Conservation (phyloP, 176 grass and related monocot species). For the Oryza coarctata region DNA sequence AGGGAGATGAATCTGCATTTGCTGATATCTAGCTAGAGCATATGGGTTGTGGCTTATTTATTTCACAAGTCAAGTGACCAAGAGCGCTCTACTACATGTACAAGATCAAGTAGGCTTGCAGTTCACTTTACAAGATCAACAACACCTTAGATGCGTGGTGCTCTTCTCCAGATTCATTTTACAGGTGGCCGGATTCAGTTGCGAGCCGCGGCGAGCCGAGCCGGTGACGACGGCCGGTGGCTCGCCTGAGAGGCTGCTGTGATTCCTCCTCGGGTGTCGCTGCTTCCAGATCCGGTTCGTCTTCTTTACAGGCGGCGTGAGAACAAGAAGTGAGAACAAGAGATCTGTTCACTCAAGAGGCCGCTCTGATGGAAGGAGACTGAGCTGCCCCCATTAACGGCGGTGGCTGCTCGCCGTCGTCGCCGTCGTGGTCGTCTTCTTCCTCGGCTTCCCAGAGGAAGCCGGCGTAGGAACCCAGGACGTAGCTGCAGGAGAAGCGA, state of each 20-base stretch:
- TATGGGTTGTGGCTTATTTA: background rate
- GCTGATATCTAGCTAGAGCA: background rate
- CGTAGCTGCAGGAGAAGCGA: conserved; percentile 36
- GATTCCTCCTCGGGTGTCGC: background rate
- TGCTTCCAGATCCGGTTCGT: conserved; percentile 9
- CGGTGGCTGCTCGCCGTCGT: background rate
- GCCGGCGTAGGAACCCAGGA: conserved; percentile 53
- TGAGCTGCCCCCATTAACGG: conserved; percentile 11
- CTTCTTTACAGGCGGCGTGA: background rate
- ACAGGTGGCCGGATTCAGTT: conserved; percentile 12
- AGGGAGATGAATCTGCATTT: background rate
- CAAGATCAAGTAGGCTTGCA: conserved; percentile 4
- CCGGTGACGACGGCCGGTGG: background rate
- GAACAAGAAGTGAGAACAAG: background rate
- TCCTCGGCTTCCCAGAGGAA: conserved; percentile 71
- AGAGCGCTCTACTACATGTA: conserved; percentile 31
- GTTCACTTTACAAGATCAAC: background rate
- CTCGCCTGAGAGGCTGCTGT: background rate
- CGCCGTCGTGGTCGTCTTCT: background rate
- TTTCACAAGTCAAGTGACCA: conserved; percentile 24
- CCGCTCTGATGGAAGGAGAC: conserved; percentile 34
- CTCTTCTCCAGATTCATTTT: conserved; percentile 21
- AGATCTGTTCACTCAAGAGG: conserved; percentile 12
- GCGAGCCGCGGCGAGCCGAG: background rate
- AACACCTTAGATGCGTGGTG: background rate